Evolutionary conservation across 768 basidiomycete genomes (phyloP), one percentile per base, ranked within the genome.

Genomic region (Suillus subluteus): DNA sequence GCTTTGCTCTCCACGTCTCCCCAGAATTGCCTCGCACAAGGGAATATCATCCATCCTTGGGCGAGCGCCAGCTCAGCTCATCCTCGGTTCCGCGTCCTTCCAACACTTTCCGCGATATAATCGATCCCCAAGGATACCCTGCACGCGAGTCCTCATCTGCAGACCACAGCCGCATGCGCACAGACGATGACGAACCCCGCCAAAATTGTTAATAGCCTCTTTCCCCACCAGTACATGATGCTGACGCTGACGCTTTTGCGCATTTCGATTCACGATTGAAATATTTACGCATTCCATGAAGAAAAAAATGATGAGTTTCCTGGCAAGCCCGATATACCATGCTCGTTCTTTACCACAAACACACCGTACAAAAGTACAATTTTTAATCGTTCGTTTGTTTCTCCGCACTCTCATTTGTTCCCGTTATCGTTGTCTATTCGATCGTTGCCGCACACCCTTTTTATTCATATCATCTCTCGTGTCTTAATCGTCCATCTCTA

Each of bases 281-380:
- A 59, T 59, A 62, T 68, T 68, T 64, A 76, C 71, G 70, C 69
- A 67, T 62, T 58, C 62, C 66, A 76, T 66, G 74, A 77, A 68
- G 23, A 63, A 65, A n/a, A 68, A 71, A 68, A 76, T 64, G 76
- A 76, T 68, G 68, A 63, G 55, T 54, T 63, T 40, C 13, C 30
- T 41, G 41, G 43, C 62, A 40, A 26, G 50, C 40, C 58, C 13
- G 61, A 65, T 65, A 63, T 63, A 58, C 26, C 16, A 18, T 40
- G 18, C 6, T 26, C 65, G 44, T 23, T 55, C 41, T 55, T 56
- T 72, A 72, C 18, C 62, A 46, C 35, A 38, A 55, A 35, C 65
- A 70, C 69, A 30, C 41, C 70, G 66, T 76, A 72, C 67, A 65
- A 66, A 71, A 32, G 54, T 55, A 55, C 54, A 35, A 55, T 2